Base-by-base conservation (phyloP, 2,329 filamentous ascomycete species). In the Plenodomus biglobosus region DNA sequence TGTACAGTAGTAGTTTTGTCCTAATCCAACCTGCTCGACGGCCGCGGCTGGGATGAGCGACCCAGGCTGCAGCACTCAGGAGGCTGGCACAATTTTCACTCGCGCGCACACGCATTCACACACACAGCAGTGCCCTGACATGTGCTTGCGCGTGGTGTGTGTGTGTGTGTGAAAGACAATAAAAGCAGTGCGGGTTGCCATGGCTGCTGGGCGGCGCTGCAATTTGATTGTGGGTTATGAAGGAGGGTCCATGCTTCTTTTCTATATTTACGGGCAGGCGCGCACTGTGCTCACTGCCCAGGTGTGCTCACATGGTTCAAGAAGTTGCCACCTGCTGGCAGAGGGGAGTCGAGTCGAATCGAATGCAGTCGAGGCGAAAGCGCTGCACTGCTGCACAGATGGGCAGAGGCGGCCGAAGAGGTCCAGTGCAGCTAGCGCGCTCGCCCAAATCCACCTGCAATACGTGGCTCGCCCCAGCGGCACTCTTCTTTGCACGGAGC, bases 401-500 rank as follows among this genome's bases (percentile, higher is more conserved):
- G 51, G 52, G 46, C 42, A 37, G 38, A 46, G 35, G 27, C 27
- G 27, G 27, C 7, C n/a, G 27, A 11, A 32, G 13, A 6, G 27
- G 6, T 32, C 27, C 6, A 32, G 27, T 32, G 27, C 27, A 32
- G 27, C 27, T 32, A 32, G 27, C 27, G 27, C 27, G 27, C 8
- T 24, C 22, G 22, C n/a, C n/a, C n/a, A n/a, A n/a, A n/a, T n/a
- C n/a, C n/a, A n/a, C n/a, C n/a, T n/a, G n/a, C n/a, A n/a, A n/a
- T 62, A 64, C 60, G 62, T 68, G 62, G 64, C 66, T 61, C 58
- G 52, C 61, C 48, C 52, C 40, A 49, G 52, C 45, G 59, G 54
- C n/a, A n/a, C n/a, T n/a, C n/a, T n/a, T n/a, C n/a, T n/a, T n/a
- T n/a, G n/a, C n/a, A n/a, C n/a, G n/a, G n/a, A n/a, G 43, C 53